Conservation (phyloP, 495 filamentous ascomycete species). For the Lasiosphaeriaceae sp. region DNA sequence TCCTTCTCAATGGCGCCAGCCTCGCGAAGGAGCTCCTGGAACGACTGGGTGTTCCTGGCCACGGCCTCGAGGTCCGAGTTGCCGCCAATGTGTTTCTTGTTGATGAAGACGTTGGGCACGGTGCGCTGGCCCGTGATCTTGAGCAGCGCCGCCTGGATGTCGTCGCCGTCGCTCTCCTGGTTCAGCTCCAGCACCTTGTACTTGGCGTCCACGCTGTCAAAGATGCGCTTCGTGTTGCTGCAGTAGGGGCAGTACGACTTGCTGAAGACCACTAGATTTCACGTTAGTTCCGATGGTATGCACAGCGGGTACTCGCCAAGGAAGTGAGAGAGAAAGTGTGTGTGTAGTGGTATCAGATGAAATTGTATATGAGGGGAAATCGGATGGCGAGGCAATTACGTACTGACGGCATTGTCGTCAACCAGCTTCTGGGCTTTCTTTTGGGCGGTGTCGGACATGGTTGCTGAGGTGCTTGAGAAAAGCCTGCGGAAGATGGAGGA, state of each 20-base stretch:
- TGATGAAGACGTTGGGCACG: conserved; percentile 95
- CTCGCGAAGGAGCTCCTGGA: conserved; percentile 37
- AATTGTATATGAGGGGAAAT: background rate
- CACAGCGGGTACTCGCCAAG: no score
- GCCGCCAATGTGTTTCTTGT: conserved; percentile 85
- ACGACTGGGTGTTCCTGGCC: conserved; percentile 28
- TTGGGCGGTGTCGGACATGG: conserved; percentile 79
- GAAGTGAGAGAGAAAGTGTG: background rate
- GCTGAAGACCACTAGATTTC: conserved; percentile 73
- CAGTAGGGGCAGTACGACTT: conserved; percentile 99
- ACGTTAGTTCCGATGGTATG: no score
- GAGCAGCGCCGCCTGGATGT: conserved; percentile 75
- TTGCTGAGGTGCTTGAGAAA: conserved; percentile 55
- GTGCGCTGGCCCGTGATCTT: conserved; percentile 79
- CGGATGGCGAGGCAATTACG: conserved; percentile 28
- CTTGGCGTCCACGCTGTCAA: conserved; percentile 67
- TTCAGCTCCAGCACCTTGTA: conserved; percentile 79
- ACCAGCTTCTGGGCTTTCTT: conserved; percentile 83
- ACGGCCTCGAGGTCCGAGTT: conserved; percentile 85
- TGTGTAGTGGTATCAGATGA: no score
- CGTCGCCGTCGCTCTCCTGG: conserved; percentile 74
- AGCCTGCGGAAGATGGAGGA: conserved; percentile 78
- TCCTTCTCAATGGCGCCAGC: conserved; percentile 7
- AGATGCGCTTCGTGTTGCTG: conserved; percentile 66
- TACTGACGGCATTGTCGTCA: conserved; percentile 86